phyloP scores from a whole-genome alignment of 1,284 basidiomycete genomes.

The Stereum hirsutum region DNA sequence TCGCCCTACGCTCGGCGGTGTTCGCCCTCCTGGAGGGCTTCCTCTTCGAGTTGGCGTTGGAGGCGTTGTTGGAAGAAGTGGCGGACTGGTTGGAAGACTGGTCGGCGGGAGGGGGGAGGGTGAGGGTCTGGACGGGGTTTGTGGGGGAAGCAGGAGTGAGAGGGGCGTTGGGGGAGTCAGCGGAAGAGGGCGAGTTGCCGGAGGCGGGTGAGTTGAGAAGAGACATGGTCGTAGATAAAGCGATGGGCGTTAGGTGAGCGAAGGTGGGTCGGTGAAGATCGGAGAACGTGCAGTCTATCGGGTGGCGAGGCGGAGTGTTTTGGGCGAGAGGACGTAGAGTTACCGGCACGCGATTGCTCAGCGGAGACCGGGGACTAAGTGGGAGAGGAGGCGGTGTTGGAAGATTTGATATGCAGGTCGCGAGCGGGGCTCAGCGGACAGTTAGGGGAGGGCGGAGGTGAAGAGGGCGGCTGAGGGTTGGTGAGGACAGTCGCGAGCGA shows the following conservation, averaged over 20 bases:
- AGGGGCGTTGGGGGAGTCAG: conserved; percentile 37
- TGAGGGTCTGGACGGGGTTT: conserved; percentile 25
- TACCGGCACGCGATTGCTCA: conserved; percentile 46
- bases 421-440: conserved; percentile 18
- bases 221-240: conserved; percentile 45
- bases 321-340: conserved; percentile 6
- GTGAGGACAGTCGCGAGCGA: conserved; percentile 41
- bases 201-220: conserved; percentile 34
- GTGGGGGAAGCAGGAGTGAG: conserved; percentile 40
- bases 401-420: conserved; percentile 15
- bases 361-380: conserved; percentile 34
- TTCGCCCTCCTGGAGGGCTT: conserved; percentile 80
- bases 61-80: conserved; percentile 10
- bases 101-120: conserved; percentile 24
- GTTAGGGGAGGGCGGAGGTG: too few species aligned
- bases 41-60: conserved; percentile 39
- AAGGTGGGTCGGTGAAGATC: conserved; percentile 14
- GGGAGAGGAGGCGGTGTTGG: conserved; percentile 13
- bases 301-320: conserved; percentile 3
- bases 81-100: conserved; percentile 19
- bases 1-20: conserved; percentile 88
- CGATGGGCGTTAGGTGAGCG: conserved; percentile 27
- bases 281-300: conserved; percentile 7
- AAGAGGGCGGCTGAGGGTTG: conserved; percentile 2
- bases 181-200: conserved; percentile 30